phyloP scores from a whole-genome alignment of 1,284 basidiomycete genomes.

The Inonotus hispidus region DNA sequence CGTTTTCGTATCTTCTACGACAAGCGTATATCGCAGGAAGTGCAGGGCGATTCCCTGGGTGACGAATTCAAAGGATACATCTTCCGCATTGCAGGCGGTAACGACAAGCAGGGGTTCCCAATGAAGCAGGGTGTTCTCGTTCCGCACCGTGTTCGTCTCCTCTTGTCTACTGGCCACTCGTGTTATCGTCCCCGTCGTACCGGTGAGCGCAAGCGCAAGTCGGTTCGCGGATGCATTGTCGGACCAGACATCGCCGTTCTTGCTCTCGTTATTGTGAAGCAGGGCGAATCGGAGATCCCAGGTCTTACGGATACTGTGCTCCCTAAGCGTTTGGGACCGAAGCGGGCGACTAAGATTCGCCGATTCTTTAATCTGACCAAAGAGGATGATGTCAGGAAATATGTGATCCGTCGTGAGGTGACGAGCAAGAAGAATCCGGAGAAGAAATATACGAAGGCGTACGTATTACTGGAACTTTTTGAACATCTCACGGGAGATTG shows the following conservation, averaged over 20 bases:
- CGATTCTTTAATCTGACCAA: conserved; percentile 98
- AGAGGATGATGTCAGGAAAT: conserved; percentile 98
- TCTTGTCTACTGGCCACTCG: conserved; percentile 93
- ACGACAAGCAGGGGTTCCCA: conserved; percentile 96
- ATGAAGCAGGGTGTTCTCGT: conserved; percentile 99
- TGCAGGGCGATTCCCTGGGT: conserved; percentile 86
- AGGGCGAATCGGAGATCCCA: conserved; percentile 89
- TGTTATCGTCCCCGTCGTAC: conserved; percentile 93
- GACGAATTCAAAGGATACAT: conserved; percentile 98
- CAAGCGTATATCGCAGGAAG: conserved; percentile 95
- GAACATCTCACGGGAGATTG: background rate
- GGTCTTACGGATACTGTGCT: conserved; percentile 92
- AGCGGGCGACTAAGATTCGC: conserved; percentile 94
- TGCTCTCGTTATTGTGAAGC: conserved; percentile 94
- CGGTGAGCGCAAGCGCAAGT: conserved; percentile 98
- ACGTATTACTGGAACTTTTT: conserved; percentile 34
- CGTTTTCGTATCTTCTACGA: conserved; percentile 92
- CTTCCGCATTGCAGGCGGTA: conserved; percentile 95
- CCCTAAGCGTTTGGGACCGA: conserved; percentile 94
- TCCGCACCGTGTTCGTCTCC: conserved; percentile 90
- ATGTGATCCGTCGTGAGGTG: conserved; percentile 91
- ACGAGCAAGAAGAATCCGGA: conserved; percentile 85
- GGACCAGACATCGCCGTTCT: conserved; percentile 95
- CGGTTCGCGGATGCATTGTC: conserved; percentile 97
- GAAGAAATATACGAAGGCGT: conserved; percentile 98